Percentiles rank a stretch among this genome's conserved stretches.
Conservation (phyloP, 202 grass and related monocot species). For the Brachypodium distachyon region DNA sequence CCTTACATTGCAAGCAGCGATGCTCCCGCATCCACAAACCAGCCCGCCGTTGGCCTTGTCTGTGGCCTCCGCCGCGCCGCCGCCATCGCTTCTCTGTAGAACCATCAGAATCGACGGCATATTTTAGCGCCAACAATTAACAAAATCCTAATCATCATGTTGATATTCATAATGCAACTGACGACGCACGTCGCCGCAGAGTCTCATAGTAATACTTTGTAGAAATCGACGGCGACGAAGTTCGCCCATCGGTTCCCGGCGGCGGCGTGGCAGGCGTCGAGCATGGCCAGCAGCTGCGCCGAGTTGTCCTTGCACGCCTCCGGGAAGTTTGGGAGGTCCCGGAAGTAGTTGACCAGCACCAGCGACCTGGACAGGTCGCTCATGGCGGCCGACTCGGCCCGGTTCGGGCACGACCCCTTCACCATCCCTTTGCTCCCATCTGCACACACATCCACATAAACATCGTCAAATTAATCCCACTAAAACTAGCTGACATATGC, state of each 20-base stretch:
- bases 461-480: background rate
- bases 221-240: constrained; percentile 87
- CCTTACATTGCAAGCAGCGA: constrained; percentile 59
- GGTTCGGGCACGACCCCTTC: constrained; percentile 48
- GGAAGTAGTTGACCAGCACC: constrained; percentile 87
- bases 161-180: no score
- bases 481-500: background rate
- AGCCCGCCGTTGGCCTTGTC: constrained; percentile 62
- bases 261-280: constrained; percentile 39
- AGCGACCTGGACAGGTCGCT: constrained; percentile 68
- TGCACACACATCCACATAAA: background rate
- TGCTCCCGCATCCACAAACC: constrained; percentile 55
- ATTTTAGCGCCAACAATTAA: no score
- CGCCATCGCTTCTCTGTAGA: constrained; percentile 61
- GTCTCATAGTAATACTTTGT: constrained; percentile 48
- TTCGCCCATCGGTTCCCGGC: constrained; percentile 63
- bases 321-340: constrained; percentile 34
- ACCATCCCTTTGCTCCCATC: constrained; percentile 78
- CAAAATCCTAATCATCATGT: background rate
- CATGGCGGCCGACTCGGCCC: constrained; percentile 74
- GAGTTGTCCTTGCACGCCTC: constrained; percentile 79
- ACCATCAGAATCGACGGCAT: background rate
- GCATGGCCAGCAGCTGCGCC: constrained; percentile 42
- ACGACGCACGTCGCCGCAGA: no score
- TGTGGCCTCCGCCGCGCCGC: constrained; percentile 55